phyloP scores from a whole-genome alignment of 306 rosid genomes.

The Vigna angularis region DNA sequence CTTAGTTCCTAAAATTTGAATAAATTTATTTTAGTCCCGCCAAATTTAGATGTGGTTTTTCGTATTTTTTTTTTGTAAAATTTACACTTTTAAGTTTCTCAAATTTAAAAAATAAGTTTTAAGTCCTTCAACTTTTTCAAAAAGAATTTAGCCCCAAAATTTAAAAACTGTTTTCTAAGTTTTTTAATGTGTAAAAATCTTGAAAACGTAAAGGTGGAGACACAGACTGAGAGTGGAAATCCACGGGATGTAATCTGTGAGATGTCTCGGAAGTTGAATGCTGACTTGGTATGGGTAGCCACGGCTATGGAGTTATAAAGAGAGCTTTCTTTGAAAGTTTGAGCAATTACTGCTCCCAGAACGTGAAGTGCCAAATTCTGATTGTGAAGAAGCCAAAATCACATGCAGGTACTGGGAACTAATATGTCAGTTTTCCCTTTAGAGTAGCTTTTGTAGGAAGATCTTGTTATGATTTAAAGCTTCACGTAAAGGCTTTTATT shows the following conservation, averaged over 20 bases:
- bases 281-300: conserved; percentile 74
- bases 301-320: conserved; percentile 61
- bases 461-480: background rate
- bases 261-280: conserved; percentile 56
- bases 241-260: conserved; percentile 73
- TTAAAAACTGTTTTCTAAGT: too few species aligned
- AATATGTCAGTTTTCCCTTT: background rate
- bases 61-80: too few species aligned
- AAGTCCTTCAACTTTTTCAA: too few species aligned
- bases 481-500: background rate
- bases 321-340: conserved; percentile 83
- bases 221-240: conserved; percentile 64
- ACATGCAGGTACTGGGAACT: background rate
- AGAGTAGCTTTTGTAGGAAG: background rate
- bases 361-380: conserved; percentile 68
- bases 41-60: too few species aligned
- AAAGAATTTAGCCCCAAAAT: too few species aligned
- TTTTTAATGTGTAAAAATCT: too few species aligned
- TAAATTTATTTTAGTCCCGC: too few species aligned
- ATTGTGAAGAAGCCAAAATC: conserved; percentile 77
- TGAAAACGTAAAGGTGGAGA: conserved; percentile 63
- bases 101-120: too few species aligned
- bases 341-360: conserved; percentile 76
- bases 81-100: too few species aligned
- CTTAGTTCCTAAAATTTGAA: too few species aligned